Evolutionary conservation across 2,329 filamentous ascomycete genomes (phyloP).

Genomic region (Scopulariopsis brevicaulis): DNA sequence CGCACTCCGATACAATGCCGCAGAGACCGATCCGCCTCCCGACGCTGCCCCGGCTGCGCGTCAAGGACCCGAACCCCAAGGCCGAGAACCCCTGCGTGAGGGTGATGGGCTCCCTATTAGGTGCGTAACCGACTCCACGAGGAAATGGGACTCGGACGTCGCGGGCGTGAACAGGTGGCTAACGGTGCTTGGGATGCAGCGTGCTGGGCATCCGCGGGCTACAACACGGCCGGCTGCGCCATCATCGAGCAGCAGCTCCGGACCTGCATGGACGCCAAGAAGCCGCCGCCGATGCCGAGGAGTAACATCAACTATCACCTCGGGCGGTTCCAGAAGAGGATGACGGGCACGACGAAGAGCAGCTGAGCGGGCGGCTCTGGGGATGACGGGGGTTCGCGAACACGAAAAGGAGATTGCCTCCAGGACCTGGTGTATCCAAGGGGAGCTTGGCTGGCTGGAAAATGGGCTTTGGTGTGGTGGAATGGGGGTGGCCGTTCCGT

Average conservation of each 20-base stretch:
- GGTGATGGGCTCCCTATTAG: constrained; percentile 46
- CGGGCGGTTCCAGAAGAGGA: constrained; percentile 61
- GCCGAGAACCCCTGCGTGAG: constrained; percentile 40
- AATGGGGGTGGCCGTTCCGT: neutral
- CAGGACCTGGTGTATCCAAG: neutral
- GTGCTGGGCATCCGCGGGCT: constrained; percentile 75
- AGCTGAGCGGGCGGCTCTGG: constrained; percentile 13
- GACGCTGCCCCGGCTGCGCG: constrained; percentile 41
- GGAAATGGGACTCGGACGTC: neutral
- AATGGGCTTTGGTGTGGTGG: neutral
- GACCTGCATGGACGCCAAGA: constrained; percentile 70
- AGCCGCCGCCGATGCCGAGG: constrained; percentile 32
- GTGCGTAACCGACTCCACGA: constrained; percentile 21
- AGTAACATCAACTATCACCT: constrained; percentile 93
- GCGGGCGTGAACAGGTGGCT: neutral
- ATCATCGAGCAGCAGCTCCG: constrained; percentile 49
- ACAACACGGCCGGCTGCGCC: constrained; percentile 48
- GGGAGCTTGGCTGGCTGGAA: neutral
- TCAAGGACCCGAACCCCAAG: constrained; percentile 38
- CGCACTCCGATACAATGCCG: constrained; percentile 24
- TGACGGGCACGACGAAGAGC: constrained; percentile 35
- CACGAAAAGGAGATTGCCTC: neutral
- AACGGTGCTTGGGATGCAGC: constrained; percentile 32
- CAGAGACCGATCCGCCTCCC: constrained; percentile 45
- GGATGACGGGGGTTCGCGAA: neutral